Conservation (phyloP, 2,329 filamentous ascomycete species). For the Beauveria scarabaeidicola region DNA sequence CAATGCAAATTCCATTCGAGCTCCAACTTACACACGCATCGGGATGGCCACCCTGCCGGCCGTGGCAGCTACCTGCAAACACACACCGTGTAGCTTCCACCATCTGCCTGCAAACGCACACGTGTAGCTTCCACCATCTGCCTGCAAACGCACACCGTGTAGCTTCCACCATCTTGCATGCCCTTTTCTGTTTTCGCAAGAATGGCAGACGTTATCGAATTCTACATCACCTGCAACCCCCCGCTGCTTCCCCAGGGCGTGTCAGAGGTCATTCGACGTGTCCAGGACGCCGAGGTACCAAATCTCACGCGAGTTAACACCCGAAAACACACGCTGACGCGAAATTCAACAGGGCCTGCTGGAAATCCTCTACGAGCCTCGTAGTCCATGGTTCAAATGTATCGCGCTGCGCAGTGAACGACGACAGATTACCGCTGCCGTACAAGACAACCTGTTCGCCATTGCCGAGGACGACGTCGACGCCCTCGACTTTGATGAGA, state of each 20-base stretch:
- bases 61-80: neutral
- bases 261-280: constrained; percentile 5
- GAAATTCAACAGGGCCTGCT: neutral
- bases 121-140: too few species aligned
- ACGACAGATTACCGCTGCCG: neutral
- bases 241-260: constrained; percentile 3
- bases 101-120: neutral
- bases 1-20: too few species aligned
- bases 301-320: neutral
- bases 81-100: neutral
- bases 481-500: neutral
- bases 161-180: too few species aligned
- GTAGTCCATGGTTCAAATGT: constrained; percentile 4
- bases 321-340: neutral
- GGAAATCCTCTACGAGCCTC: constrained; percentile 5
- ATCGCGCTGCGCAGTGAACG: neutral
- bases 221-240: constrained; percentile 7
- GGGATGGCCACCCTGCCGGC: too few species aligned
- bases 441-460: constrained; percentile 4
- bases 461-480: constrained; percentile 8
- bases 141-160: neutral
- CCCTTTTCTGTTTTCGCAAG: too few species aligned
- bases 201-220: neutral
- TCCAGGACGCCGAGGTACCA: neutral
- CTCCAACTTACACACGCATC: too few species aligned